phyloP scores from a whole-genome alignment of 2,329 filamentous ascomycete species.

The Nigrograna mackinnonii region DNA sequence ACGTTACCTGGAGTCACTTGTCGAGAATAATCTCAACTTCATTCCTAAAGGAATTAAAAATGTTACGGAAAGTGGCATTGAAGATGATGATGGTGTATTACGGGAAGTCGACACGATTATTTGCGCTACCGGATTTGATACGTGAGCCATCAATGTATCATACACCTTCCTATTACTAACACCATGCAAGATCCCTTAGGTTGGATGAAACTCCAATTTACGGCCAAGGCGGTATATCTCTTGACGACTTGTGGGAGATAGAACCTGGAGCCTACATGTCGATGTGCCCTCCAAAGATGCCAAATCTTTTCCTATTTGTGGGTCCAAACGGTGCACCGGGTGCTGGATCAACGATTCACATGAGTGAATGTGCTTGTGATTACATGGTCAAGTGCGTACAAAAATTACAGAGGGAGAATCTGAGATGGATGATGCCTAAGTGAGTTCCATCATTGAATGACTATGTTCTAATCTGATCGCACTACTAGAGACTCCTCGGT shows the following conservation, averaged over 20 bases:
- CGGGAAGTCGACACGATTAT: conserved; percentile 4
- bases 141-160: no score
- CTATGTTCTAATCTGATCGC: no score
- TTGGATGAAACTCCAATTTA: not conserved
- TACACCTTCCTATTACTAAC: no score
- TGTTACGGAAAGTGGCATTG: not conserved
- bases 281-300: not conserved
- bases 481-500: no score
- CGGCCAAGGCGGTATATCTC: not conserved
- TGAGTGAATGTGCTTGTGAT: not conserved
- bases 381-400: conserved; percentile 1
- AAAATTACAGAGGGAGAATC: not conserved
- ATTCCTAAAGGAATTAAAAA: not conserved
- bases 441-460: no score
- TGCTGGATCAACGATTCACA: not conserved
- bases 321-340: not conserved
- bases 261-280: not conserved
- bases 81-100: not conserved
- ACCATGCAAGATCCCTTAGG: not conserved
- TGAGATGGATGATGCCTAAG: conserved; percentile 31
- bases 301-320: not conserved
- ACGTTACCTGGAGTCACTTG: not conserved
- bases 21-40: not conserved
- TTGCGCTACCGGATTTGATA: conserved; percentile 5
- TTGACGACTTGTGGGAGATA: not conserved